A percentile compares a stretch with the other conserved stretches of the same genome.
Conservation (phyloP, 225 moss, liverwort and hornwort species). For the Rhytidiadelphus loreus region DNA sequence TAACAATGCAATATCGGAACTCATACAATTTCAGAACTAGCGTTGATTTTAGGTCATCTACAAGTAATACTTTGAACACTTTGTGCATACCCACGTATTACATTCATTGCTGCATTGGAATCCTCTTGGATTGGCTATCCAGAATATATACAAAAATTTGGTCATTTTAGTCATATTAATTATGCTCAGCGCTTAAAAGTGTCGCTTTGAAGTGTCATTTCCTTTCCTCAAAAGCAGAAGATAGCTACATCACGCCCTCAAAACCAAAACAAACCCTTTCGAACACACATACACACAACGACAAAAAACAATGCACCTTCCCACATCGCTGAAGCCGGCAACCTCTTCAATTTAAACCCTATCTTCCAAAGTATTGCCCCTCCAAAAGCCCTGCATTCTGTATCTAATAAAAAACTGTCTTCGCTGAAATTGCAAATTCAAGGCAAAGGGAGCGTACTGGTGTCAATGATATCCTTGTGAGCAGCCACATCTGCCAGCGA, state of each 20-base stretch:
- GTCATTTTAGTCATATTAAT: not conserved
- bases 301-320: not conserved
- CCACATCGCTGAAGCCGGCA: not conserved
- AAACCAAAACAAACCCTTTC: not conserved
- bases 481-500: conserved; percentile 89
- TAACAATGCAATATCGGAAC: not conserved
- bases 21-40: not conserved
- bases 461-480: conserved; percentile 94
- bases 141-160: not conserved
- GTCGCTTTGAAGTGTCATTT: not conserved
- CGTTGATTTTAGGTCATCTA: not conserved
- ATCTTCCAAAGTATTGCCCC: not conserved
- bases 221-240: not conserved
- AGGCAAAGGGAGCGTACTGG: conserved; percentile 32
- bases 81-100: not conserved
- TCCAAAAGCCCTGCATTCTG: not conserved
- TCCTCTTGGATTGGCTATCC: not conserved
- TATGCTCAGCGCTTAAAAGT: not conserved
- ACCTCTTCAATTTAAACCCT: not conserved
- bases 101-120: not conserved
- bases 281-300: not conserved
- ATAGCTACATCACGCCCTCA: not conserved
- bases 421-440: not conserved
- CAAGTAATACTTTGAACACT: not conserved
- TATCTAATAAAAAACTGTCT: not conserved